Evolutionary conservation across 1,284 basidiomycete species (phyloP).

Genomic region (Cryptococcus sp.): DNA sequence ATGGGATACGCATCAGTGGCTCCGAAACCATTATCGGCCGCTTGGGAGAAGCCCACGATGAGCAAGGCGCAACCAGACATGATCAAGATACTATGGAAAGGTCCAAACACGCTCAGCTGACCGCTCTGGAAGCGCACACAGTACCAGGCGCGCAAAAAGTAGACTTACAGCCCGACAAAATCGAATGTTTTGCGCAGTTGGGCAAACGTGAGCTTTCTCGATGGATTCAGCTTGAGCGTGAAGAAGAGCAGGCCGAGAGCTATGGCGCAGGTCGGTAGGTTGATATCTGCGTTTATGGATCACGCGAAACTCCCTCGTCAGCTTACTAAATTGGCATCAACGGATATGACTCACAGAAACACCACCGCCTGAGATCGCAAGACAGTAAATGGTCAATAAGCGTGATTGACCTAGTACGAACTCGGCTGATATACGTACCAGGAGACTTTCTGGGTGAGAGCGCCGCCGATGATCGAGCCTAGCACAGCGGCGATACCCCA

Average conservation of each 20-base stretch:
- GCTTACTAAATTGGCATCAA: slow-evolving; percentile 4
- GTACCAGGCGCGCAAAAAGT: no score
- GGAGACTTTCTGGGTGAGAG: slow-evolving; percentile 32
- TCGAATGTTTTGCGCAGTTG: slow-evolving; percentile 47
- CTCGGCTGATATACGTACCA: slow-evolving; percentile 29
- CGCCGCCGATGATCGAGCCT: slow-evolving; percentile 54
- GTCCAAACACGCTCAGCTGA: not conserved
- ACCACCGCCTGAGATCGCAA: slow-evolving; percentile 47
- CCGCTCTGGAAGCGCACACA: not conserved
- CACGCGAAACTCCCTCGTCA: not conserved
- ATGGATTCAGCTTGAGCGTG: slow-evolving; percentile 74
- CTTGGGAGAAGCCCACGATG: slow-evolving; percentile 69
- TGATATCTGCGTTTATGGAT: slow-evolving; percentile 33
- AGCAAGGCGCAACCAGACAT: slow-evolving; percentile 72
- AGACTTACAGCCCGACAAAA: slow-evolving; percentile 40
- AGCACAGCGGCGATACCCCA: slow-evolving; percentile 55
- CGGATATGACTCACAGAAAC: slow-evolving; percentile 42
- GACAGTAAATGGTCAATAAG: not conserved
- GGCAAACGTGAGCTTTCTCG: slow-evolving; percentile 19
- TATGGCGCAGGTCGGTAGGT: slow-evolving; percentile 54
- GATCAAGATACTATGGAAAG: slow-evolving; percentile 57
- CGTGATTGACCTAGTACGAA: not conserved
- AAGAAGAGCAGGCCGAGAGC: slow-evolving; percentile 72
- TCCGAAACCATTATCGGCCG: slow-evolving; percentile 49
- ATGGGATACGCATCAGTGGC: slow-evolving; percentile 67